A percentile compares a stretch with the other conserved stretches of the same genome.
Evolutionary conservation across 2,329 filamentous ascomycete species (phyloP).

Genomic region (Cladorrhinum sp.): DNA sequence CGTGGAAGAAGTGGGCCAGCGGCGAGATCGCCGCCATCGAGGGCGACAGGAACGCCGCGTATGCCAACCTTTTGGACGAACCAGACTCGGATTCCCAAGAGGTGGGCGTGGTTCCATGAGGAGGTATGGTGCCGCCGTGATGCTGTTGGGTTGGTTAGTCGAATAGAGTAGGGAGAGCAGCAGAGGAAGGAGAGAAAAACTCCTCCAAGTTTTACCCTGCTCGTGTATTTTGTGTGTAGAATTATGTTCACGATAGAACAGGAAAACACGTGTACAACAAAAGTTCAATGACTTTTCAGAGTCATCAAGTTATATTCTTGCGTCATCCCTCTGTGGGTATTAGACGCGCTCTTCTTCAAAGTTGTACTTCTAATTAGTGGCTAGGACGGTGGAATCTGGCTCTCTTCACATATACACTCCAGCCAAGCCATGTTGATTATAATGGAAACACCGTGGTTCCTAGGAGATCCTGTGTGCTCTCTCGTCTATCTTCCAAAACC

Average conservation of each 20-base stretch:
- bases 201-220: not conserved
- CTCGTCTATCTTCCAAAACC: too few relatives aligned
- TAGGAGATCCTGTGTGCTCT: too few relatives aligned
- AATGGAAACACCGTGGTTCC: too few relatives aligned
- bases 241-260: constrained; percentile 10
- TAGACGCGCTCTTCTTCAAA: not conserved
- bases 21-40: constrained; percentile 44
- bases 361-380: not conserved
- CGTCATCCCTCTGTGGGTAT: not conserved
- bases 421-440: too few relatives aligned
- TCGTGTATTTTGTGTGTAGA: constrained; percentile 16
- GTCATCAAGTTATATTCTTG: not conserved
- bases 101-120: not conserved
- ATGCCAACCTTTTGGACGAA: constrained; percentile 42
- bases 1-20: constrained; percentile 79
- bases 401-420: too few relatives aligned
- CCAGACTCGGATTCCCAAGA: constrained; percentile 21
- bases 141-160: not conserved
- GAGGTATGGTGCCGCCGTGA: not conserved
- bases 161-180: not conserved
- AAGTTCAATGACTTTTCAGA: not conserved
- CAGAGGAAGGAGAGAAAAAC: too few relatives aligned
- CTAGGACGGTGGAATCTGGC: too few relatives aligned
- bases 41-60: constrained; percentile 39
- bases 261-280: not conserved